These are phyloP conservation scores for Lathyrus sativus DNA, from an alignment of 306 rosid species.

Conservation along the genomic window DNA sequence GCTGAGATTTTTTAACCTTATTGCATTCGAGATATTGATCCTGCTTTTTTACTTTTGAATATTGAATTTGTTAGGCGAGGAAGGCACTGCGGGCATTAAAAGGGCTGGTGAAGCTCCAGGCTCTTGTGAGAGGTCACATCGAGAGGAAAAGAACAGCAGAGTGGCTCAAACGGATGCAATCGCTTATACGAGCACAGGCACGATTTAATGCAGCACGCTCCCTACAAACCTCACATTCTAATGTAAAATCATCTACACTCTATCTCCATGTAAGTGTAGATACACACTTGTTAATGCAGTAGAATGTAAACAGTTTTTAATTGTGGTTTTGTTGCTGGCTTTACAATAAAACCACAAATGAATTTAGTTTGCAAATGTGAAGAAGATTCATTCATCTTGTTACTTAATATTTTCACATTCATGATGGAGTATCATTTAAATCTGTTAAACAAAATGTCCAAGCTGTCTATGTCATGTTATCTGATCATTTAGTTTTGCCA, in stretches of 20 bases:
- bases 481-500: conserved; percentile 9
- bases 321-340: neutral
- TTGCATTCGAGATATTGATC: neutral
- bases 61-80: conserved; percentile 61
- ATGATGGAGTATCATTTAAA: neutral
- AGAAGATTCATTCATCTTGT: neutral
- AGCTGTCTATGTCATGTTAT: conserved; percentile 8
- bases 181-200: conserved; percentile 61
- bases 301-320: neutral
- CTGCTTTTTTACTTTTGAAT: neutral
- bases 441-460: neutral
- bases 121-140: conserved; percentile 84
- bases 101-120: conserved; percentile 92
- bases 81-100: conserved; percentile 79
- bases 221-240: conserved; percentile 43
- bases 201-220: conserved; percentile 51
- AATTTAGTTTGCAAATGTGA: neutral
- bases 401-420: neutral
- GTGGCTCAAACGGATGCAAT: conserved; percentile 69
- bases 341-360: neutral
- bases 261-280: conserved; percentile 55
- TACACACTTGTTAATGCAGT: neutral
- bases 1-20: neutral
- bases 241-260: conserved; percentile 52
- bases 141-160: conserved; percentile 77